phyloP scores from a whole-genome alignment of 2,329 filamentous ascomycete species.

The Scytalidium lignicola region DNA sequence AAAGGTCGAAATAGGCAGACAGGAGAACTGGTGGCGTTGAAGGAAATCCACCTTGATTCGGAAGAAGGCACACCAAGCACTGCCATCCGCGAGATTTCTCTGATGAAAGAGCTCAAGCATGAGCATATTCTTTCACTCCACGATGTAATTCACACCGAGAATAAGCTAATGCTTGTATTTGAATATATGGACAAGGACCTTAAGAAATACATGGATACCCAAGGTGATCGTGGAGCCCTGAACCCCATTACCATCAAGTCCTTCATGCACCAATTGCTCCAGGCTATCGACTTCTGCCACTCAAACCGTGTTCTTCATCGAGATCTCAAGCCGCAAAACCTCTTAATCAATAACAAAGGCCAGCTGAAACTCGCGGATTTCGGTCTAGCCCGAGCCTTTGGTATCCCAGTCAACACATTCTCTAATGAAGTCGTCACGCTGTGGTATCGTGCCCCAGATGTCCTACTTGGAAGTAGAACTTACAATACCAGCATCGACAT shows the following conservation, averaged over 20 bases:
- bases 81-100: conserved; percentile 94
- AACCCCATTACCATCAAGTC: conserved; percentile 92
- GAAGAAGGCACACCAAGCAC: conserved; percentile 97
- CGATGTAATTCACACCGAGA: conserved; percentile 99
- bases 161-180: conserved; percentile 99
- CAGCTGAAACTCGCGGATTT: conserved; percentile 92
- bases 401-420: conserved; percentile 96
- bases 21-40: conserved; percentile 91
- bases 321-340: conserved; percentile 92
- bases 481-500: conserved; percentile 99
- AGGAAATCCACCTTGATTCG: conserved; percentile 97
- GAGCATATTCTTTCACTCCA: conserved; percentile 96
- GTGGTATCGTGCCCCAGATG: conserved; percentile 96
- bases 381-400: conserved; percentile 87
- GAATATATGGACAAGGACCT: conserved; percentile 98
- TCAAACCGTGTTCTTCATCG: conserved; percentile 94
- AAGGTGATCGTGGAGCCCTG: conserved; percentile 82
- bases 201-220: conserved; percentile 97
- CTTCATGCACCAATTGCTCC: conserved; percentile 97
- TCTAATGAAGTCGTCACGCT: conserved; percentile 96
- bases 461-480: conserved; percentile 85
- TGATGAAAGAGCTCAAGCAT: conserved; percentile 99
- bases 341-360: conserved; percentile 89
- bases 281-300: conserved; percentile 96
- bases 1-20: conserved; percentile 97